A percentile compares a stretch with the other conserved stretches of the same genome.
Conservation (phyloP, 371 early-diverging fungal genomes). For the Mortierella sp. region DNA sequence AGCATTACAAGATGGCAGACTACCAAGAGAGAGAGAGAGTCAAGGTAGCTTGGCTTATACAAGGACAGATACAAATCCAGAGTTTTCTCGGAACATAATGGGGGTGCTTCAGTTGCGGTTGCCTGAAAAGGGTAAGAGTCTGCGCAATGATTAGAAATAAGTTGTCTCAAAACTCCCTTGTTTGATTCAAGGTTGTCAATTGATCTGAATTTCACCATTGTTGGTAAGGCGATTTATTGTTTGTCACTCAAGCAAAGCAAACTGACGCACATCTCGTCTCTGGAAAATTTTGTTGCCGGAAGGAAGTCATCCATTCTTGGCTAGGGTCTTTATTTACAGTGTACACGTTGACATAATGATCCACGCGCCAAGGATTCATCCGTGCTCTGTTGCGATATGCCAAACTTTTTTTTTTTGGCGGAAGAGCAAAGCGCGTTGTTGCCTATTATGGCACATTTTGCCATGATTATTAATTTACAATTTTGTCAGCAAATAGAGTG, state of each 20-base stretch:
- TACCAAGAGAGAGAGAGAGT: no score
- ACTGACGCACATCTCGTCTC: background rate
- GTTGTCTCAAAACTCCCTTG: background rate
- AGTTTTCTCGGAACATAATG: no score
- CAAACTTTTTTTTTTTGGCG: background rate
- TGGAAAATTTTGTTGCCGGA: background rate
- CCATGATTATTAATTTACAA: background rate
- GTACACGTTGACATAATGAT: background rate
- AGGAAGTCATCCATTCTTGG: background rate
- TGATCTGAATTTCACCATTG: background rate
- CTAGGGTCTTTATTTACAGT: background rate
- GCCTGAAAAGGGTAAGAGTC: background rate
- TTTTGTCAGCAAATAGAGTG: no score
- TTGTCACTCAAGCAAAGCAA: background rate
- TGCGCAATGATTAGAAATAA: background rate
- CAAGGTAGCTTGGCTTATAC: no score
- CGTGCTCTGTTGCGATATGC: no score
- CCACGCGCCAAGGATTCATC: no score
- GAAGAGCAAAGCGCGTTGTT: no score
- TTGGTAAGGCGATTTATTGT: background rate
- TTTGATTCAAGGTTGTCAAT: background rate
- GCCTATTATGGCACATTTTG: no score
- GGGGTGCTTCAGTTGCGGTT: background rate
- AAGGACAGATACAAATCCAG: no score
- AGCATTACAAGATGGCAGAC: background rate